Conservation (phyloP, 352 stramenopile species). For the Globisporangium nodosum region DNA sequence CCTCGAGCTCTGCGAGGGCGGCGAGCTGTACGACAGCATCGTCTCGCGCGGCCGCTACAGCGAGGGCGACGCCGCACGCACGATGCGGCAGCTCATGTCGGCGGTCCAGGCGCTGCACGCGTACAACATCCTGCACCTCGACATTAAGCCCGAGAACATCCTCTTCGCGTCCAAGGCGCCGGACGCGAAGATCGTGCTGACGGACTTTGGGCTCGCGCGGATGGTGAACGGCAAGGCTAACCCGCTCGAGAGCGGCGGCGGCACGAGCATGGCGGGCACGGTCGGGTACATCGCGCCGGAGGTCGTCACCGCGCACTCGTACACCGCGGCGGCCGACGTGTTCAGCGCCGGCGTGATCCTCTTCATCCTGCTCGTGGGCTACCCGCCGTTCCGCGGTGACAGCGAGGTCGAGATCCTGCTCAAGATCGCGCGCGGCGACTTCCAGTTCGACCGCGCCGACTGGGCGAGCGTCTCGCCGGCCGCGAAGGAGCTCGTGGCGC, state of each 20-base stretch:
- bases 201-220: slow-evolving; percentile 67
- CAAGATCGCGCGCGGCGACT: slow-evolving; percentile 72
- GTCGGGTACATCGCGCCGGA: slow-evolving; percentile 79
- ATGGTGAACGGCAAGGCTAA: slow-evolving; percentile 74
- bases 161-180: slow-evolving; percentile 44
- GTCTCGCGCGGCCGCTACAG: slow-evolving; percentile 61
- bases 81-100: slow-evolving; percentile 63
- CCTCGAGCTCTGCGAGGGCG: slow-evolving; percentile 61
- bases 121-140: slow-evolving; percentile 76
- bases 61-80: slow-evolving; percentile 50
- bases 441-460: slow-evolving; percentile 58
- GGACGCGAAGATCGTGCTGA: slow-evolving; percentile 65
- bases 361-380: slow-evolving; percentile 75
- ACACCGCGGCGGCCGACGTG: slow-evolving; percentile 64
- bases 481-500: slow-evolving; percentile 62
- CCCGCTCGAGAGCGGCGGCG: slow-evolving; percentile 40
- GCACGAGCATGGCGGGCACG: slow-evolving; percentile 65
- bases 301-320: slow-evolving; percentile 60
- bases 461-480: slow-evolving; percentile 50
- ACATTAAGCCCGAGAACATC: slow-evolving; percentile 84
- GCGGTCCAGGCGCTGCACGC: slow-evolving; percentile 58
- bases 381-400: slow-evolving; percentile 70
- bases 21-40: slow-evolving; percentile 74
- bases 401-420: slow-evolving; percentile 72
- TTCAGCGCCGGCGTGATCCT: slow-evolving; percentile 80